Conservation (phyloP, 2,329 filamentous ascomycete genomes). For the Tolypocladium endophyticum region DNA sequence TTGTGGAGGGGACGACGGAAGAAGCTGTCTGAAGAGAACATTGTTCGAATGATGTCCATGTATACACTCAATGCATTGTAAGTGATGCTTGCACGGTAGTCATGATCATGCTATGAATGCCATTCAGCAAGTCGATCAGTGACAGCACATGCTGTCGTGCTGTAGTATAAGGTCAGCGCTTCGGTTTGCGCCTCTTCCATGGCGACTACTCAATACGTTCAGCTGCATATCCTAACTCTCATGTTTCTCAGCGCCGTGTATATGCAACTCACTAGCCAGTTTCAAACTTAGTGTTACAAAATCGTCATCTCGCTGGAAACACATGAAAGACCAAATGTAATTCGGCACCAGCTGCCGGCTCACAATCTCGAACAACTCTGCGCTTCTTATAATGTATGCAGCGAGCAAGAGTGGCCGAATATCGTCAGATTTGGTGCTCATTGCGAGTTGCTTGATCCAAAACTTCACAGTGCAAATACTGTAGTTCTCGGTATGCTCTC, state of each 20-base stretch:
- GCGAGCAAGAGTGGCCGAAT: not conserved
- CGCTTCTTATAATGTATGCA: not conserved
- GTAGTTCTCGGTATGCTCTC: not conserved
- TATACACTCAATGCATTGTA: not conserved
- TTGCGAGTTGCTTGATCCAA: not conserved
- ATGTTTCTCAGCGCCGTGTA: not conserved
- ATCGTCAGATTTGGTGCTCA: fast-evolving
- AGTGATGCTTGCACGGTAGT: fast-evolving
- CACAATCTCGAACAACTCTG: not conserved
- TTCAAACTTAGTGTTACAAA: not conserved
- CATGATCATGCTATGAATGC: not conserved
- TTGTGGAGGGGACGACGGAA: too few species aligned
- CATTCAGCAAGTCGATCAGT: not conserved
- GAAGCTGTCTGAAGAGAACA: too few species aligned
- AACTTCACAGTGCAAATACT: not conserved
- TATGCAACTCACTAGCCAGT: not conserved
- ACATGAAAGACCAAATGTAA: not conserved
- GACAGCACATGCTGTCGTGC: not conserved
- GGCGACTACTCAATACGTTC: not conserved
- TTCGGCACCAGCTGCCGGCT: not conserved
- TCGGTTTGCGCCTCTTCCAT: not conserved
- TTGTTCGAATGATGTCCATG: too few species aligned
- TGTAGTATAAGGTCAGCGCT: not conserved
- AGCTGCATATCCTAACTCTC: not conserved
- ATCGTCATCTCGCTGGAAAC: not conserved